Percentiles rank a stretch among this genome's conserved stretches.
phyloP scores from a whole-genome alignment of 345 rosid genomes.

The Eutrema yunnanense region DNA sequence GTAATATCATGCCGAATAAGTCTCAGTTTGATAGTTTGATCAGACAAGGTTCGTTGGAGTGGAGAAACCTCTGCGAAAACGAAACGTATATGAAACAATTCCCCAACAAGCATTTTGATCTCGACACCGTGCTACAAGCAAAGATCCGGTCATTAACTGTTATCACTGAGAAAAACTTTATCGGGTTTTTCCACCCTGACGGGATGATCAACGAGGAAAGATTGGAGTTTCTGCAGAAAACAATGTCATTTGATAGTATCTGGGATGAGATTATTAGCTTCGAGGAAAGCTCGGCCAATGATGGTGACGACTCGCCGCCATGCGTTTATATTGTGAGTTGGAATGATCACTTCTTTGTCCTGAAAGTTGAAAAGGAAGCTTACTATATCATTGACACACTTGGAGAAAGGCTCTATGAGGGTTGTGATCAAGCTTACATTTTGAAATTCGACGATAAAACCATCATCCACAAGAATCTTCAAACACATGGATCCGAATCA shows the following conservation, averaged over 20 bases:
- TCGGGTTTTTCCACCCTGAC: conserved; percentile 64
- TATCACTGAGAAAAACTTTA: conserved; percentile 40
- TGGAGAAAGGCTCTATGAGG: conserved; percentile 65
- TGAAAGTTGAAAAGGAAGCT: conserved; percentile 56
- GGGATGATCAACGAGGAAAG: conserved; percentile 42
- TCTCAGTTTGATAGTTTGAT: conserved; percentile 58
- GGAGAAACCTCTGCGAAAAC: conserved; percentile 68
- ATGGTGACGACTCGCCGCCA: conserved; percentile 9
- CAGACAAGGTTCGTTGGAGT: conserved; percentile 57
- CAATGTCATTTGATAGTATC: conserved; percentile 63
- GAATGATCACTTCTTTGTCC: conserved; percentile 68
- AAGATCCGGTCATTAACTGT: conserved; percentile 41
- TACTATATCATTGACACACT: conserved; percentile 62
- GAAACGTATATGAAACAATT: conserved; percentile 35
- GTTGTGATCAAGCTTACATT: conserved; percentile 54
- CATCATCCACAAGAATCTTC: conserved; percentile 23
- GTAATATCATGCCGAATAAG: conserved; percentile 46
- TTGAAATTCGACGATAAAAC: conserved; percentile 50
- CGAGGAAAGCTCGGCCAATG: background rate
- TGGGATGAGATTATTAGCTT: conserved; percentile 51
- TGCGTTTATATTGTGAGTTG: conserved; percentile 57
- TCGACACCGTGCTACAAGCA: conserved; percentile 57
- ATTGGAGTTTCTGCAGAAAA: conserved; percentile 53
- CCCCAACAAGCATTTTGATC: conserved; percentile 74
- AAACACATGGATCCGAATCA: background rate